A percentile compares a stretch with the other conserved stretches of the same genome.
These are phyloP conservation scores for Hanseniaspora meyeri DNA, from an alignment of 805 yeast species.

Conservation along the genomic window DNA sequence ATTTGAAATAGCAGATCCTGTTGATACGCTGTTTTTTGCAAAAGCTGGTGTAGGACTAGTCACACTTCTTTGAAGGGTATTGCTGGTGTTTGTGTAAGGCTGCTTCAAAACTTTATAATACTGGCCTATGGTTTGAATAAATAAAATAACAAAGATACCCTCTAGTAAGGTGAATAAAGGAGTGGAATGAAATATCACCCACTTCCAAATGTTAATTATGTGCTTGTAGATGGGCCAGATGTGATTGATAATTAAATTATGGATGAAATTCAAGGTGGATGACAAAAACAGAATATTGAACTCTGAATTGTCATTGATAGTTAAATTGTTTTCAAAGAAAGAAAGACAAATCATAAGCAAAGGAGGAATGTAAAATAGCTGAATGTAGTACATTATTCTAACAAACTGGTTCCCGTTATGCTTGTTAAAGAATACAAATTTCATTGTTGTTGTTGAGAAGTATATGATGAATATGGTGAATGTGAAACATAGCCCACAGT, in stretches of 20 bases:
- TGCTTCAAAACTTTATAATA: constrained; percentile 52
- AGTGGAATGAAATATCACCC: constrained; percentile 63
- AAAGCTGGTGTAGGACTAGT: not conserved
- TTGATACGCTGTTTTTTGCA: not conserved
- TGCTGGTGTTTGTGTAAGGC: constrained; percentile 2
- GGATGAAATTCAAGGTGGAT: constrained; percentile 3
- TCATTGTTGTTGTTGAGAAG: constrained; percentile 57
- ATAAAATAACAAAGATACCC: constrained; percentile 81
- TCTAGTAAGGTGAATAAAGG: constrained; percentile 81
- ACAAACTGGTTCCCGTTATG: constrained; percentile 21
- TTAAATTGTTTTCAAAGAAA: not conserved
- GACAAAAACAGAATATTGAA: constrained; percentile 7
- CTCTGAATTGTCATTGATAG: not conserved
- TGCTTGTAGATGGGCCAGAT: constrained; percentile 21
- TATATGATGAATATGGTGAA: constrained; percentile 60
- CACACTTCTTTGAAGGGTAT: constrained; percentile 20
- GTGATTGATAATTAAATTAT: constrained; percentile 7
- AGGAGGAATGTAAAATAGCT: constrained; percentile 73
- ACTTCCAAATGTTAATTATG: constrained; percentile 56
- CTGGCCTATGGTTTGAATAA: constrained; percentile 88
- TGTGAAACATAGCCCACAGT: constrained; percentile 79
- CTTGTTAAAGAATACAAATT: constrained; percentile 35
- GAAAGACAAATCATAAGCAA: constrained; percentile 52
- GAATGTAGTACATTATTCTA: constrained; percentile 54
- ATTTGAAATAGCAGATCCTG: not conserved